Evolutionary conservation across 352 stramenopile genomes (phyloP).

Genomic region (Globisporangium apiculatum): DNA sequence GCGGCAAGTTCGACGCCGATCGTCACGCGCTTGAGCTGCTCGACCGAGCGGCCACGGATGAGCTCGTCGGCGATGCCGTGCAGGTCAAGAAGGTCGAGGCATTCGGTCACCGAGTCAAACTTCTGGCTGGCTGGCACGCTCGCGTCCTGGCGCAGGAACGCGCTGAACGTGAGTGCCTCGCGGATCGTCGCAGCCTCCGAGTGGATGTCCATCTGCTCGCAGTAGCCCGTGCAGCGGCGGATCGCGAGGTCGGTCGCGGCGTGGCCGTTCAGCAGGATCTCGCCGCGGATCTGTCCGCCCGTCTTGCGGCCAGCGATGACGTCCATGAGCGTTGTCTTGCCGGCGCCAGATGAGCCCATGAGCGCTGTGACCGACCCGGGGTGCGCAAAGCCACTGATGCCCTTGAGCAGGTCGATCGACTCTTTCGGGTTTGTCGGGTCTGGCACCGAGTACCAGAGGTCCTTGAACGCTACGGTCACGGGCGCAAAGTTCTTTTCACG

Average conservation of each 20-base stretch:
- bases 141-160: conserved; percentile 52
- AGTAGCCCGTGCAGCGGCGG: conserved; percentile 42
- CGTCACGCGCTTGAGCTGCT: conserved; percentile 21
- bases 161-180: conserved; percentile 87
- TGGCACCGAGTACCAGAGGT: neutral
- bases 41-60: conserved; percentile 22
- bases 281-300: conserved; percentile 57
- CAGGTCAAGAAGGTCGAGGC: conserved; percentile 5
- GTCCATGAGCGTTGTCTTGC: conserved; percentile 89
- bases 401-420: neutral
- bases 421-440: neutral
- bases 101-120: neutral
- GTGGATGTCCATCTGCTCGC: conserved; percentile 85
- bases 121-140: neutral
- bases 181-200: conserved; percentile 83
- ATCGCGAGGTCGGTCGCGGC: conserved; percentile 12
- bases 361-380: conserved; percentile 18
- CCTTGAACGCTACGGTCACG: neutral
- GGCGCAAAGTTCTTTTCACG: neutral
- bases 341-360: conserved; percentile 78
- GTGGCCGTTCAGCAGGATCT: conserved; percentile 83
- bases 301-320: conserved; percentile 91
- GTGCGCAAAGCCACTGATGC: neutral
- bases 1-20: conserved; percentile 53
- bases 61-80: conserved; percentile 15